Percentiles rank a stretch among this genome's conserved stretches.
These are phyloP conservation scores for Syzygium syzygioides DNA, from an alignment of 441 rosid genomes.

Conservation along the genomic window DNA sequence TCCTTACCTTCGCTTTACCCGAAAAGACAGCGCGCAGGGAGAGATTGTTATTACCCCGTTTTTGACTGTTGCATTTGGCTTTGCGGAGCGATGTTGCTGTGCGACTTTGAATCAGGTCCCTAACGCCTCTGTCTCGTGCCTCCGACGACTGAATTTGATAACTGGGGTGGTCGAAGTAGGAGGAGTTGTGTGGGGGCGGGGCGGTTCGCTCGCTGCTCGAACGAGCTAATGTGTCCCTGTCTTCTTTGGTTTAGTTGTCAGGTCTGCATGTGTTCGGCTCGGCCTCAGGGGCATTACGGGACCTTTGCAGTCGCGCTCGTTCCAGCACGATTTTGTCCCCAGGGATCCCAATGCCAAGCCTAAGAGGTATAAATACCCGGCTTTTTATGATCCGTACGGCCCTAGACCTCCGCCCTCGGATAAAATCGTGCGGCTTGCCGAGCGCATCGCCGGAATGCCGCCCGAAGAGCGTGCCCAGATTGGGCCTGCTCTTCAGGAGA, in stretches of 20 bases:
- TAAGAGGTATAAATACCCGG: slow-evolving; percentile 50
- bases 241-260: slow-evolving; percentile 20
- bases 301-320: slow-evolving; percentile 41
- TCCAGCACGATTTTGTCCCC: slow-evolving; percentile 55
- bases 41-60: background rate
- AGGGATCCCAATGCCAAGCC: slow-evolving; percentile 50
- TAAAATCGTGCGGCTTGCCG: slow-evolving; percentile 56
- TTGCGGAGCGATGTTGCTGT: background rate
- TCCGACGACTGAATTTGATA: too few relatives aligned
- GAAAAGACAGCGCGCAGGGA: background rate
- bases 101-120: too few relatives aligned
- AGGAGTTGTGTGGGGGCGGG: too few relatives aligned
- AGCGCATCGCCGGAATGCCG: slow-evolving; percentile 51
- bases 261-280: slow-evolving; percentile 18
- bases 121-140: too few relatives aligned
- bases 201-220: too few relatives aligned
- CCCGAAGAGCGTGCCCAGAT: slow-evolving; percentile 55
- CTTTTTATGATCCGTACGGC: slow-evolving; percentile 61
- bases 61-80: background rate
- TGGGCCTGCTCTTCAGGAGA: slow-evolving; percentile 43
- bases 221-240: too few relatives aligned
- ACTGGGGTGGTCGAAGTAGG: too few relatives aligned
- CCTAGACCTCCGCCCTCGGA: slow-evolving; percentile 55
- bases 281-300: slow-evolving; percentile 18
- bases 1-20: slow-evolving; percentile 28